phyloP scores from a whole-genome alignment of 2,329 filamentous ascomycete genomes.

The Trichoderma aggressivum region DNA sequence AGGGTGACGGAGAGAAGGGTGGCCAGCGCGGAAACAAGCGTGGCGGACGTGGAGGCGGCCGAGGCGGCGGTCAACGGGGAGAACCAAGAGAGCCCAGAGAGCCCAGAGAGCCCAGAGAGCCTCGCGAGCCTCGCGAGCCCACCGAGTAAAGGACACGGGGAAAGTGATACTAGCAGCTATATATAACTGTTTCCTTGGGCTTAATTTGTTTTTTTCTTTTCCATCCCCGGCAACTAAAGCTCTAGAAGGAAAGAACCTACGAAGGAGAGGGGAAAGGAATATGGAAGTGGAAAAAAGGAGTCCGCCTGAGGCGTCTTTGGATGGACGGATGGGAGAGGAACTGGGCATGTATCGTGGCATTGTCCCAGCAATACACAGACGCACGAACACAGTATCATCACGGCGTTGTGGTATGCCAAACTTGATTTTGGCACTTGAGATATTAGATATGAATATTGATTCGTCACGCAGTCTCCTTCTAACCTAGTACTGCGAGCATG shows the following conservation, averaged over 20 bases:
- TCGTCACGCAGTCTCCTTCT: slow-evolving; percentile 25
- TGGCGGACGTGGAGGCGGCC: slow-evolving; percentile 49
- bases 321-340: slow-evolving; percentile 26
- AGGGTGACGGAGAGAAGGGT: slow-evolving; percentile 43
- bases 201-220: slow-evolving; percentile 10
- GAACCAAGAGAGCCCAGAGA: slow-evolving; percentile 37
- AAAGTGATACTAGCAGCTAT: background rate
- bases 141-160: slow-evolving; percentile 31
- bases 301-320: slow-evolving; percentile 21
- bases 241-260: background rate
- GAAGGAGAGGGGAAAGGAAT: slow-evolving; percentile 1
- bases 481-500: background rate
- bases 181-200: slow-evolving; percentile 8
- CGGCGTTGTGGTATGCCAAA: slow-evolving; percentile 39
- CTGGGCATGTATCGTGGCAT: slow-evolving; percentile 33
- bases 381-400: slow-evolving; percentile 29
- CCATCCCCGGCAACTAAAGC: background rate
- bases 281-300: slow-evolving; percentile 6
- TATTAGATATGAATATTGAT: slow-evolving; percentile 35
- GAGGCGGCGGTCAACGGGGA: slow-evolving; percentile 50
- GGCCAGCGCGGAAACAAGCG: slow-evolving; percentile 50
- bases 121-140: slow-evolving; percentile 41
- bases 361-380: slow-evolving; percentile 14
- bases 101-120: slow-evolving; percentile 44
- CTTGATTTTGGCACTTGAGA: slow-evolving; percentile 29